Conservation (phyloP, 208 protist species). For the Wallacemonas sp. region DNA sequence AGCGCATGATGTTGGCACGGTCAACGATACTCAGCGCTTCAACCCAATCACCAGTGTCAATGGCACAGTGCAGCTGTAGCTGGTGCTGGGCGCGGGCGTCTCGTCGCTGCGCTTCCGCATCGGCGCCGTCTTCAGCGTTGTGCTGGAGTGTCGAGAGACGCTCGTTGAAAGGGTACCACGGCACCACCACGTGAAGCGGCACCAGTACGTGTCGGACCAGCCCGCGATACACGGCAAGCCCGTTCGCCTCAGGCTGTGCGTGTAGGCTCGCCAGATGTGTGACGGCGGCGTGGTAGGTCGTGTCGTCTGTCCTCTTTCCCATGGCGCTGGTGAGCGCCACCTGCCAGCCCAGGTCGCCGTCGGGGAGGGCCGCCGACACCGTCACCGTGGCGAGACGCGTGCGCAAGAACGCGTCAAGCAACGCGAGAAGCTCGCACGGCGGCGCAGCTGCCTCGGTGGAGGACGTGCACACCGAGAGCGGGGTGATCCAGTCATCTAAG, state of each 20-base stretch:
- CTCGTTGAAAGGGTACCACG: slow-evolving; percentile 3
- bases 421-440: too few species aligned
- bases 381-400: too few species aligned
- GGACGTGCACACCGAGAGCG: neutral
- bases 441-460: neutral
- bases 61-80: slow-evolving; percentile 32
- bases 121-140: neutral
- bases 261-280: neutral
- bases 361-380: neutral
- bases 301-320: neutral
- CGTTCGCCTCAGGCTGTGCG: neutral
- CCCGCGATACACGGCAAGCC: neutral
- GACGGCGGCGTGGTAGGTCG: neutral
- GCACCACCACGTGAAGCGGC: neutral
- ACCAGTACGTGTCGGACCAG: neutral
- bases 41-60: slow-evolving; percentile 51
- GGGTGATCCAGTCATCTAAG: neutral
- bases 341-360: neutral
- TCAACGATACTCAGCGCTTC: slow-evolving; percentile 24
- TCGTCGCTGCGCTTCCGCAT: neutral
- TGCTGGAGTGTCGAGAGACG: neutral
- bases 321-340: neutral
- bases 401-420: too few species aligned
- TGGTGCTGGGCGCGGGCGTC: neutral
- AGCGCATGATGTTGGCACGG: neutral